phyloP scores from a whole-genome alignment of 805 yeast species.

The Metschnikowia lachancei region DNA sequence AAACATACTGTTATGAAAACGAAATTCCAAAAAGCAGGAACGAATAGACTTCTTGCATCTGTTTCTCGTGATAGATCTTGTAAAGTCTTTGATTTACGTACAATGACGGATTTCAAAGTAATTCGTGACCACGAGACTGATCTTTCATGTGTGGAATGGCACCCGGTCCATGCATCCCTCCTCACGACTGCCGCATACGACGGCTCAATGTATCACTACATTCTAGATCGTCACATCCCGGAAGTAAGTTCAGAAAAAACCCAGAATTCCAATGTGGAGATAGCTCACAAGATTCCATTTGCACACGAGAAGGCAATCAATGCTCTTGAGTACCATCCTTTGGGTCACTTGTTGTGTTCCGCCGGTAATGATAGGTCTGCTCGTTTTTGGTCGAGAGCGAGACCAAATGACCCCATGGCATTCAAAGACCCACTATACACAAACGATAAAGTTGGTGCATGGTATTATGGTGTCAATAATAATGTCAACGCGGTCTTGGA shows the following conservation, averaged over 20 bases:
- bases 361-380: slow-evolving; percentile 94
- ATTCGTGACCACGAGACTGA: slow-evolving; percentile 82
- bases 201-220: slow-evolving; percentile 79
- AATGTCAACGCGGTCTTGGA: slow-evolving; percentile 40
- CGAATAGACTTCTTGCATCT: slow-evolving; percentile 70
- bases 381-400: slow-evolving; percentile 89
- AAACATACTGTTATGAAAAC: slow-evolving; percentile 91
- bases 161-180: slow-evolving; percentile 78
- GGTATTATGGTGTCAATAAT: slow-evolving; percentile 50
- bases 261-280: slow-evolving; percentile 27
- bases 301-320: slow-evolving; percentile 95
- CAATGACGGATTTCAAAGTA: slow-evolving; percentile 72
- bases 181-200: slow-evolving; percentile 85
- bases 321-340: slow-evolving; percentile 86
- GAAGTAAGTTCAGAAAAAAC: slow-evolving; percentile 23
- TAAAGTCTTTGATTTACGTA: slow-evolving; percentile 81
- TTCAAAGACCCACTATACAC: slow-evolving; percentile 82
- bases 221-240: slow-evolving; percentile 52
- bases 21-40: slow-evolving; percentile 80
- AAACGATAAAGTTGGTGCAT: slow-evolving; percentile 55
- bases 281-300: slow-evolving; percentile 69
- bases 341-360: slow-evolving; percentile 86
- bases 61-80: slow-evolving; percentile 87
- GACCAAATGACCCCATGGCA: slow-evolving; percentile 84
- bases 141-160: slow-evolving; percentile 85